Evolutionary conservation across 2,329 filamentous ascomycete genomes (phyloP), one percentile per base, ranked within the genome.

Genomic region (Amphichorda felina): DNA sequence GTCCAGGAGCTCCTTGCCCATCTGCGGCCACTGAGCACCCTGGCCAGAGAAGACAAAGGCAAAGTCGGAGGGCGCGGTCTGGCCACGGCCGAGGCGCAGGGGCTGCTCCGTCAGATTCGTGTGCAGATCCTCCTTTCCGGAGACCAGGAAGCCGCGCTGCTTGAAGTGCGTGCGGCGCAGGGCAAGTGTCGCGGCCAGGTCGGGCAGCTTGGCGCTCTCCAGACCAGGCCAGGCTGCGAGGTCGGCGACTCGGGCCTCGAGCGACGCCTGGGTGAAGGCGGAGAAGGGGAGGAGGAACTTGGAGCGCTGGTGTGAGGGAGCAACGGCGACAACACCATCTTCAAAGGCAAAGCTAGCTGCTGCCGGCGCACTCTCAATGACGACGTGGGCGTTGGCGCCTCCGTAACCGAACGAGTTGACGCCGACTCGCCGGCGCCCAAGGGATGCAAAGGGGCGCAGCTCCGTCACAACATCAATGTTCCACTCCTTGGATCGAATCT

Each of bases 11-110:
- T 58, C 46, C 9, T 46, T 42, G 13, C 46, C 49, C 45, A 61
- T 56, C 5, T 45, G 47, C 0, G 41, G 35, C 27, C 55, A 50
- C 1, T 45, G 51, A 0, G 55, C 44, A 1, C 67, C 68, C 40
- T 72, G 68, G 0, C 60, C 60, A 0, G 64, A 66, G 37, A 67
- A 68, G 4, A 51, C 45, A 31, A 69, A 66, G 1, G 50, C 51
- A 0, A 64, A 15, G 27, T n/a, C n/a, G 8, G 17, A 9, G n/a
- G 27, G 27, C 27, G 15, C 17, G 4, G 27, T n/a, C n/a, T n/a
- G n/a, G n/a, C n/a, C 7, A 9, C 27, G 17, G 27, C 11, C 27
- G 15, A 15, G 27, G 15, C 27, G 27, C 27, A 4, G 27, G 13
- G 27, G 15, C 13, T 8, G 13, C 15, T n/a, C 27, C 27, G 27